Base-by-base conservation (phyloP, 805 yeast genomes). In the Alloascoidea africana region DNA sequence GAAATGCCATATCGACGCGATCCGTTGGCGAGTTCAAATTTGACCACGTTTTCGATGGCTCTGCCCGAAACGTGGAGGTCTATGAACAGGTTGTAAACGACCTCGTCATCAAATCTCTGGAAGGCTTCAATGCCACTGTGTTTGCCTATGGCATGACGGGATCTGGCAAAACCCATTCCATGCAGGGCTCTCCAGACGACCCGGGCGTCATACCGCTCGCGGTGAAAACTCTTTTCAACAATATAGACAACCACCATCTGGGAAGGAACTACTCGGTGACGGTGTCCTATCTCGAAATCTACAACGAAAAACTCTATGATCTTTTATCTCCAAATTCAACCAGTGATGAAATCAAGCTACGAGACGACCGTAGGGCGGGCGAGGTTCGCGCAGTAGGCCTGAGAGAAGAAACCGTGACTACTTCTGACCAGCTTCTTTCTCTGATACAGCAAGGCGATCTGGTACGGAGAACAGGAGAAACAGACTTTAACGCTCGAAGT, bases 131-230 rank as follows among this genome's bases (percentile, higher is more conserved):
- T 50, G 87, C 87, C 13, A 86, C 96, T 0, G 73, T 87, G 1
- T 85, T 89, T 54, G 96, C 97, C 0, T 85, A 85, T 50, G 96
- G 96, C 27, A 82, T 82, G 85, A 85, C 96, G 0, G 95, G 95
- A 0, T 79, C 93, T 1, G 96, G 96, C 6, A 85, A 85, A 55
- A 85, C 96, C 0, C 76, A 70, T 51, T 72, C 94, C 2, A 85
- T 85, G 94, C 77, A 76, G 44, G 95, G 94, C 18, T 61, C 65
- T 17, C 62, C 55, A 2, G 43, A 46, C 3, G 77, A 75, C 43
- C 75, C 77, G 0, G 94, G 95, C 3, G 64, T 85, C 36, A 79
- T 86, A 33, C 74, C 78, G 32, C 59, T 74, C 30, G 76, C 89
- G 3, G 76, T 77, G 8, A 62, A 65, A 39, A 69, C 70, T 34